Percentiles rank a stretch among this genome's conserved stretches.
Evolutionary conservation across 2,329 filamentous ascomycete genomes (phyloP).

Genomic region (Paraphaeosphaeria minitans): DNA sequence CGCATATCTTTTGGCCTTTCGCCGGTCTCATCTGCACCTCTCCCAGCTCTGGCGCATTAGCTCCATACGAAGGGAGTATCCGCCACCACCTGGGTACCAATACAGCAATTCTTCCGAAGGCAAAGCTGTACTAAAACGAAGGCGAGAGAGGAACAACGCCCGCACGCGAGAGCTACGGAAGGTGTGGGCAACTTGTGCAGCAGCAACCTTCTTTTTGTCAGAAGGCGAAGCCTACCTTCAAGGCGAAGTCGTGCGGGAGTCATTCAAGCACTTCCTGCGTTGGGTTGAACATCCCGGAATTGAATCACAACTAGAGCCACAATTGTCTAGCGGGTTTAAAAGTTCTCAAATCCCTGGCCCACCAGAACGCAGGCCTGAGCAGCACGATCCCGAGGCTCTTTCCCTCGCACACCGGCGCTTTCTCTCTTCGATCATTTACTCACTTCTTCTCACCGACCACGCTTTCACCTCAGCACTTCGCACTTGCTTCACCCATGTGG

Average conservation of each 20-base stretch:
- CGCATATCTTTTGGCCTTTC: conserved; percentile 83
- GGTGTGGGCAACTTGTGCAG: conserved; percentile 88
- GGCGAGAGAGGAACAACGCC: conserved; percentile 67
- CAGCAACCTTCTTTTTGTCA: conserved; percentile 85
- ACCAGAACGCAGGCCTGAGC: conserved; percentile 22
- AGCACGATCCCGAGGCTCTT: conserved; percentile 83
- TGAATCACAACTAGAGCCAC: background rate
- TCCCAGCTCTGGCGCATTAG: conserved; percentile 87
- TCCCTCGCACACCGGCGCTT: conserved; percentile 80
- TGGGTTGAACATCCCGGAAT: conserved; percentile 64
- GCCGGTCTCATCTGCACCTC: conserved; percentile 82
- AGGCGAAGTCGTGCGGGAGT: conserved; percentile 80
- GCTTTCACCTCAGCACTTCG: conserved; percentile 70
- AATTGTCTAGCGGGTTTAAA: conserved; percentile 1
- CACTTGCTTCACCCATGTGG: conserved; percentile 72
- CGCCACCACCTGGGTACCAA: conserved; percentile 69
- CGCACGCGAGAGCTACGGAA: conserved; percentile 74
- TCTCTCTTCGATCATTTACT: conserved; percentile 68
- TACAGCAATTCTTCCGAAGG: conserved; percentile 66
- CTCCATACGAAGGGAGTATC: conserved; percentile 75
- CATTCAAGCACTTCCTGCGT: conserved; percentile 77
- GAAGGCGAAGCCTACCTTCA: conserved; percentile 90
- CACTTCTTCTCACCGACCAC: conserved; percentile 68
- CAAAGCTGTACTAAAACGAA: conserved; percentile 62
- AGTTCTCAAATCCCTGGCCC: conserved; percentile 9